phyloP scores from a whole-genome alignment of 208 protist genomes.

The Balamuthia mandrillaris region DNA sequence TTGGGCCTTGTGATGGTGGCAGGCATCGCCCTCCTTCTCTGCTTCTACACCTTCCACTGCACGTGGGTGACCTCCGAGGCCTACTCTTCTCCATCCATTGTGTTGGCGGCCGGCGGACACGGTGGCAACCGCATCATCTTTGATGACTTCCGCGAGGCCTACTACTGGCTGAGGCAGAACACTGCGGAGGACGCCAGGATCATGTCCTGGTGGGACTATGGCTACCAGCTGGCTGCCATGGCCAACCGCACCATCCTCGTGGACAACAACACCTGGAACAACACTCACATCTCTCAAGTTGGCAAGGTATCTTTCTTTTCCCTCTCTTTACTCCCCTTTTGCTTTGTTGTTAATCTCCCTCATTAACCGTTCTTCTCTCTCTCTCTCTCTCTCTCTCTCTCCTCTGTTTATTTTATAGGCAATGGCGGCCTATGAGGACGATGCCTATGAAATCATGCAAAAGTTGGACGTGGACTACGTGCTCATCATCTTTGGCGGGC shows the following conservation, averaged over 20 bases:
- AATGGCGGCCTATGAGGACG: slow-evolving; percentile 79
- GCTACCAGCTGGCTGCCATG: slow-evolving; percentile 96
- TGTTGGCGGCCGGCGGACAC: slow-evolving; percentile 60
- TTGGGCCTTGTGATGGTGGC: slow-evolving; percentile 44
- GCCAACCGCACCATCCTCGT: slow-evolving; percentile 91
- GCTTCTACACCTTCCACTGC: slow-evolving; percentile 80
- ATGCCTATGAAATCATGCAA: slow-evolving; percentile 84
- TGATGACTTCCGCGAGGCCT: slow-evolving; percentile 95
- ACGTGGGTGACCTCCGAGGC: slow-evolving; percentile 79
- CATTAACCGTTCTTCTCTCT: no score
- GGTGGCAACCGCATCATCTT: slow-evolving; percentile 78
- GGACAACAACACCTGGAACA: slow-evolving; percentile 99
- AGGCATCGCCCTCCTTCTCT: slow-evolving; percentile 66
- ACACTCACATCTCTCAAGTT: slow-evolving; percentile 95
- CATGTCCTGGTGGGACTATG: slow-evolving; percentile 98
- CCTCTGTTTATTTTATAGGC: slow-evolving; percentile 54
- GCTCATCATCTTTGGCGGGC: slow-evolving; percentile 90
- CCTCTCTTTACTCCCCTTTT: background rate
- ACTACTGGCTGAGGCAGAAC: slow-evolving; percentile 92
- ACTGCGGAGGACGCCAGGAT: slow-evolving; percentile 88
- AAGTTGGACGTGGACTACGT: slow-evolving; percentile 95
- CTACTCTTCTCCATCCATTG: slow-evolving; percentile 83
- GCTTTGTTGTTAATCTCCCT: no score
- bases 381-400: no score
- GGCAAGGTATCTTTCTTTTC: slow-evolving; percentile 77